phyloP scores from a whole-genome alignment of 305 asterid species.

The Solanum hybrid region DNA sequence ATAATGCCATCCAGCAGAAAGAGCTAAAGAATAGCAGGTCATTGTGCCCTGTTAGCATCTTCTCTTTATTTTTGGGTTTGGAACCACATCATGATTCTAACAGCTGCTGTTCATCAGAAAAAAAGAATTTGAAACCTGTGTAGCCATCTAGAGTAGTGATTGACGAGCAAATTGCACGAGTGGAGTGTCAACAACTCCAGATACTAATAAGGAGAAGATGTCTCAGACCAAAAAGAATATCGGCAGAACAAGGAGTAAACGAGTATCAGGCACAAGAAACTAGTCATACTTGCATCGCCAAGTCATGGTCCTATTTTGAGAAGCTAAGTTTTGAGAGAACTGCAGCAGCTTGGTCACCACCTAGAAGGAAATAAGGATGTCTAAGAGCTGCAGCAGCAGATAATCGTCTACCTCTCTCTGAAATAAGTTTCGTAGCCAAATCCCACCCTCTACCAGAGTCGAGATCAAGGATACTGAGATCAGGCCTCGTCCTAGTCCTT shows the following conservation, averaged over 20 bases:
- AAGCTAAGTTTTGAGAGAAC: constrained; percentile 69
- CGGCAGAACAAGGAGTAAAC: not conserved
- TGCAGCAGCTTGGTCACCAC: constrained; percentile 88
- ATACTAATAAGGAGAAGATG: not conserved
- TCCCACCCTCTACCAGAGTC: constrained; percentile 98
- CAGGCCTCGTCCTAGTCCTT: constrained; percentile 56
- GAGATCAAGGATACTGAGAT: constrained; percentile 72
- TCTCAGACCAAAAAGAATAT: not conserved
- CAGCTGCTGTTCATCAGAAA: not conserved
- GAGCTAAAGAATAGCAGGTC: not conserved
- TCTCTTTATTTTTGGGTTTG: not conserved
- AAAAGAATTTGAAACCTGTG: not conserved
- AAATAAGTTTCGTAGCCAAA: constrained; percentile 72
- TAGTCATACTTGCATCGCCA: not conserved
- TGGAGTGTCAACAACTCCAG: not conserved
- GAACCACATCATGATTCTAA: not conserved
- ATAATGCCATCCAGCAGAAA: not conserved
- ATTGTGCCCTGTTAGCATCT: not conserved
- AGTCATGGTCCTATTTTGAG: constrained; percentile 21
- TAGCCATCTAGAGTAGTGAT: not conserved
- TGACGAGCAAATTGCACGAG: not conserved
- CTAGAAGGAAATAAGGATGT: constrained; percentile 90
- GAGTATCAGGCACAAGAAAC: not conserved
- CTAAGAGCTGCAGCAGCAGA: constrained; percentile 87
- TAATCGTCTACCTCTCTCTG: constrained; percentile 74